Evolutionary conservation across 116 monocot genomes (phyloP).

Genomic region (Dioscorea cayenensis): DNA sequence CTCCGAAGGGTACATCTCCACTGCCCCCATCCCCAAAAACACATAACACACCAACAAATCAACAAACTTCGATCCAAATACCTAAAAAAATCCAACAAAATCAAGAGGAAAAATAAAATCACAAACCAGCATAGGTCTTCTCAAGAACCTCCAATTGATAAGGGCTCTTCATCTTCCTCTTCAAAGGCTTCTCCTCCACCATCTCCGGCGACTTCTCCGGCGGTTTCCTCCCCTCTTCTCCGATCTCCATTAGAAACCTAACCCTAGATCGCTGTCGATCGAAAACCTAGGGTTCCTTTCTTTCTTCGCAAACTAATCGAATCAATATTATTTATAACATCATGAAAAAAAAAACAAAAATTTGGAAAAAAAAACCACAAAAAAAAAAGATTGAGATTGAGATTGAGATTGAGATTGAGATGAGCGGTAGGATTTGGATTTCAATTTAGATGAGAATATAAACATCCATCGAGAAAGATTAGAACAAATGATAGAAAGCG

Average conservation of each 20-base stretch:
- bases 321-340: not conserved
- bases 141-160: conserved; percentile 93
- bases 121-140: conserved; percentile 74
- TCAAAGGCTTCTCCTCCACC: conserved; percentile 38
- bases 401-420: not conserved
- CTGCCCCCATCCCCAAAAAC: conserved; percentile 10
- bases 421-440: not conserved
- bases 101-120: conserved; percentile 3
- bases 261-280: conserved; percentile 21
- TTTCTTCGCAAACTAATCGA: not conserved
- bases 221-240: conserved; percentile 29
- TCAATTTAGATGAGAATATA: not conserved
- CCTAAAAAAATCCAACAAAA: not conserved
- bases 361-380: no score
- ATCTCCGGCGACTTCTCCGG: conserved; percentile 33
- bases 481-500: not conserved
- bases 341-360: no score
- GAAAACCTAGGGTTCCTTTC: not conserved
- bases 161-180: conserved; percentile 96
- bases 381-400: no score
- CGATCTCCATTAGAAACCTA: conserved; percentile 35
- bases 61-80: not conserved
- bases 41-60: not conserved
- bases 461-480: not conserved
- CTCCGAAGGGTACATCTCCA: conserved; percentile 79